Evolutionary conservation across 1,284 basidiomycete species (phyloP).

Genomic region (Pseudozyma flocculosa): DNA sequence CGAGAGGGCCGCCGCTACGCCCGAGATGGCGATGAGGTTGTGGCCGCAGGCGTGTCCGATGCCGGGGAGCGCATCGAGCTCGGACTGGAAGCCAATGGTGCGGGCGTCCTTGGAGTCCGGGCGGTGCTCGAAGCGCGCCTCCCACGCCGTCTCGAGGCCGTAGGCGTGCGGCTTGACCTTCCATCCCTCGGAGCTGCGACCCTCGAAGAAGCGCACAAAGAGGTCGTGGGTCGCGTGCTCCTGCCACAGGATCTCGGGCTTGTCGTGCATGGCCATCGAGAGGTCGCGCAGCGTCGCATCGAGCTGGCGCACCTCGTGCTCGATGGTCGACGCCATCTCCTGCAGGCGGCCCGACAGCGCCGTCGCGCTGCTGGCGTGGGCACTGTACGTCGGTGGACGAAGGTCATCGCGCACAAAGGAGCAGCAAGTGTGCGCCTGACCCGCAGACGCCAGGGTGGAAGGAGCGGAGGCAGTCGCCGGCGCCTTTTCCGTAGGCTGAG

Average conservation of each 20-base stretch:
- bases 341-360: too few relatives aligned
- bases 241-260: constrained; percentile 56
- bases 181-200: constrained; percentile 31
- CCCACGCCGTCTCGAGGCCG: constrained; percentile 68
- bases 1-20: constrained; percentile 73
- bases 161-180: constrained; percentile 52
- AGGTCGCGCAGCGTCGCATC: constrained; percentile 46
- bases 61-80: constrained; percentile 65
- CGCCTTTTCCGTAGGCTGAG: too few relatives aligned
- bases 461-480: too few relatives aligned
- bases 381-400: too few relatives aligned
- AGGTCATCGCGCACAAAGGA: too few relatives aligned
- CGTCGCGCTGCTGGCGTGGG: too few relatives aligned
- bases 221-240: constrained; percentile 48
- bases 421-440: too few relatives aligned
- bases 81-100: constrained; percentile 63
- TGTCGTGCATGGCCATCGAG: constrained; percentile 54
- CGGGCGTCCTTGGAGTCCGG: constrained; percentile 11
- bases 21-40: constrained; percentile 79
- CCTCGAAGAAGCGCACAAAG: constrained; percentile 41
- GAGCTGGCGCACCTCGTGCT: background rate
- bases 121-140: constrained; percentile 65
- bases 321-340: too few relatives aligned
- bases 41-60: constrained; percentile 72
- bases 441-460: too few relatives aligned